phyloP scores from a whole-genome alignment of 2,329 filamentous ascomycete species.

The Teratosphaeria gauchensis region DNA sequence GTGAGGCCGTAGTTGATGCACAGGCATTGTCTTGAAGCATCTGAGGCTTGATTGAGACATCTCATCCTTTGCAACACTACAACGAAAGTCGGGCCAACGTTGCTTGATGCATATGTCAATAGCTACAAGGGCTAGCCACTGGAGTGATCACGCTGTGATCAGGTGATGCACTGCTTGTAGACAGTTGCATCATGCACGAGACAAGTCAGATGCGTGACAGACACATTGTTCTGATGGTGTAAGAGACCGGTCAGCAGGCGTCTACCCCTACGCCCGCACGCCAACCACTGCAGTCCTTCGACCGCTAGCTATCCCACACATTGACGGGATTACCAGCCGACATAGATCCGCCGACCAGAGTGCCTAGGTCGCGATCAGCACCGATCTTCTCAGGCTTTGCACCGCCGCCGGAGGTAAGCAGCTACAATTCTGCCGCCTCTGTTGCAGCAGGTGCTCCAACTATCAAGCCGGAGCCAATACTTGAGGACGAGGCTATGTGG shows the following conservation, averaged over 20 bases:
- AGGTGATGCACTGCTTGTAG: background rate
- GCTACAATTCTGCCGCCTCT: background rate
- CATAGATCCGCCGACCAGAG: background rate
- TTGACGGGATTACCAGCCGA: background rate
- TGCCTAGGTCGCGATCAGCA: background rate
- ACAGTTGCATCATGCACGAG: background rate
- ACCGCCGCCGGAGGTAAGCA: background rate
- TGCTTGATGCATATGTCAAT: background rate
- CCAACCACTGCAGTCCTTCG: conserved; percentile 10
- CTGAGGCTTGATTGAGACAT: too few species aligned
- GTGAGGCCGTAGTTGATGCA: too few species aligned
- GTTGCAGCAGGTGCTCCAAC: background rate
- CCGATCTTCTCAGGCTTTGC: background rate
- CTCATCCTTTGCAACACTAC: too few species aligned
- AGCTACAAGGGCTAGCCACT: background rate
- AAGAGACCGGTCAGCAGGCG: background rate
- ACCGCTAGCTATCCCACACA: conserved; percentile 5
- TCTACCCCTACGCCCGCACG: conserved; percentile 3
- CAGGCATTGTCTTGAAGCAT: too few species aligned
- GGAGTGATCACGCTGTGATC: background rate
- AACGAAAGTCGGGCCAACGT: too few species aligned
- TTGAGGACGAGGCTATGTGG: background rate
- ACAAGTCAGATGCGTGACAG: background rate
- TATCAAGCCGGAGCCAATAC: background rate
- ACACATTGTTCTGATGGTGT: background rate